Percentiles rank a stretch among this genome's conserved stretches.
phyloP scores from a whole-genome alignment of 352 stramenopile genomes.

The Phytopythium sindhum region DNA sequence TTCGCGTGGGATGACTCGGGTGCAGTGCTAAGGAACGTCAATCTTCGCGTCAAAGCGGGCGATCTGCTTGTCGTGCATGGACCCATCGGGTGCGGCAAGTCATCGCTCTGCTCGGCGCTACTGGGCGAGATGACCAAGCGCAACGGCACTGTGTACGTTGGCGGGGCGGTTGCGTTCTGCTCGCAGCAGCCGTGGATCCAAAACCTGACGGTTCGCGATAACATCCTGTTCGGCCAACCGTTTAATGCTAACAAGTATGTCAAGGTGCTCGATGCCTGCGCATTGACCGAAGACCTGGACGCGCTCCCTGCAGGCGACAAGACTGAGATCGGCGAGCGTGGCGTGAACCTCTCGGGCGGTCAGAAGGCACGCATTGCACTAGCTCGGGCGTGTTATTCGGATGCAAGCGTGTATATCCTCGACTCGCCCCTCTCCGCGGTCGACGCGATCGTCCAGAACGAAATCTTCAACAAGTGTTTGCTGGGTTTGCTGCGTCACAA shows the following conservation, averaged over 20 bases:
- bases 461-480: constrained; percentile 77
- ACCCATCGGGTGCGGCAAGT: constrained; percentile 91
- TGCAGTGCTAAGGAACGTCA: constrained; percentile 52
- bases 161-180: constrained; percentile 66
- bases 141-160: constrained; percentile 15
- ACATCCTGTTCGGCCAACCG: constrained; percentile 91
- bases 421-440: constrained; percentile 45
- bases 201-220: constrained; percentile 68
- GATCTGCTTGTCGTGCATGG: constrained; percentile 90
- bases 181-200: constrained; percentile 91
- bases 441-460: constrained; percentile 61
- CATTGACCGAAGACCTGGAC: constrained; percentile 63
- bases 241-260: constrained; percentile 56
- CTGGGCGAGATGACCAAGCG: constrained; percentile 86
- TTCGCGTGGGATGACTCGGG: constrained; percentile 35
- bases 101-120: constrained; percentile 78
- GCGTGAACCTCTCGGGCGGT: constrained; percentile 57
- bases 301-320: constrained; percentile 66
- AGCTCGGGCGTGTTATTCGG: constrained; percentile 57
- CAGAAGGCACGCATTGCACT: constrained; percentile 62
- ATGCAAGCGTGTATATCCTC: constrained; percentile 41
- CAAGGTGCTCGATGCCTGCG: constrained; percentile 56
- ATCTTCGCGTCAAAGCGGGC: constrained; percentile 62
- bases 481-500: constrained; percentile 42
- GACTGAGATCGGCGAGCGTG: constrained; percentile 65